Percentiles rank a stretch among this genome's conserved stretches.
Conservation (phyloP, 208 protist genomes). For the Leishmania major region DNA sequence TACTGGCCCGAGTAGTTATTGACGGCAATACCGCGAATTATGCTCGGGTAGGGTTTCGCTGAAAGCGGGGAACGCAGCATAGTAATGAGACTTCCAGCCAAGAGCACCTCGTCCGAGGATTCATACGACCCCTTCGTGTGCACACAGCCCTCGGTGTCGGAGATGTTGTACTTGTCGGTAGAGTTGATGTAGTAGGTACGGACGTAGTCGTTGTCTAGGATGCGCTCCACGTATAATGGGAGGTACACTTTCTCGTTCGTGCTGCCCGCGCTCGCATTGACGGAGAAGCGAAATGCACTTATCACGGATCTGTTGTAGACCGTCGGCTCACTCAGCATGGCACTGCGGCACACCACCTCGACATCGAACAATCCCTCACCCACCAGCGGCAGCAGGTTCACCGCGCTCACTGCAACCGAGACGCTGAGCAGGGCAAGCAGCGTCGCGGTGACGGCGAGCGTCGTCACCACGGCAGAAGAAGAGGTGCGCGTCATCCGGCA, state of each 20-base stretch:
- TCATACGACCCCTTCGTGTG: not conserved
- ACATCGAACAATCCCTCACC: constrained; percentile 23
- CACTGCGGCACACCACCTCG: constrained; percentile 32
- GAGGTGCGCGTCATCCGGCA: not conserved
- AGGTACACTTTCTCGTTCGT: not conserved
- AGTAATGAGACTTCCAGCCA: not conserved
- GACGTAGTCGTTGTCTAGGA: not conserved
- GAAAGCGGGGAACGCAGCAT: not conserved
- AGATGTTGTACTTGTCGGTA: constrained; percentile 5
- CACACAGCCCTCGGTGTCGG: constrained; percentile 2
- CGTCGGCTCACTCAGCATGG: not conserved
- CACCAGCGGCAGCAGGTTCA: constrained; percentile 17
- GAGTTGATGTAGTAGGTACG: constrained; percentile 11
- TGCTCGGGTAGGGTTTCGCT: not conserved
- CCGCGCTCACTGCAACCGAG: not conserved
- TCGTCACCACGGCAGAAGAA: not conserved
- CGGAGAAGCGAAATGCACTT: constrained; percentile 8
- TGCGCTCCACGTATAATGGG: constrained; percentile 29
- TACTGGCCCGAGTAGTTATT: not conserved
- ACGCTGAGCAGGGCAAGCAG: constrained; percentile 8
- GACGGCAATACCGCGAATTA: constrained; percentile 15
- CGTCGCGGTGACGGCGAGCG: not conserved
- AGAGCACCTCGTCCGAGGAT: constrained; percentile 5
- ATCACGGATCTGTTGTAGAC: constrained; percentile 6
- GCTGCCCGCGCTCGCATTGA: not conserved